Evolutionary conservation across 83 land plant species (phyloP).

Genomic region (Isoetes engelmannii): DNA sequence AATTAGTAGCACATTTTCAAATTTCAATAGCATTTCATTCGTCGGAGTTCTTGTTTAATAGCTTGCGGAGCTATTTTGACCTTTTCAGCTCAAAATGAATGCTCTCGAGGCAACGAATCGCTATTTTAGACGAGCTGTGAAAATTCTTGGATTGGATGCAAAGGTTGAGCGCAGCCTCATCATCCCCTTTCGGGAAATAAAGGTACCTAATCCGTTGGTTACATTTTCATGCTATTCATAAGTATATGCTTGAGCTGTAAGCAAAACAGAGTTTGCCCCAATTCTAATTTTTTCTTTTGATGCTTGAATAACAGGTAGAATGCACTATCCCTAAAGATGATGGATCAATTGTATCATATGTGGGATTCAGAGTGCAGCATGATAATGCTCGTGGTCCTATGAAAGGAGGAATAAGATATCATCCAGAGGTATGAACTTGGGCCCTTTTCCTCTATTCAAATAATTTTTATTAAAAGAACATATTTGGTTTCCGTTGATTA

Average conservation of each 20-base stretch:
- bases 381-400: slow-evolving; percentile 68
- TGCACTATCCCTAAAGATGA: slow-evolving; percentile 69
- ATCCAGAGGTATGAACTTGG: slow-evolving; percentile 43
- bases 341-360: slow-evolving; percentile 48
- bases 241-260: too few relatives aligned
- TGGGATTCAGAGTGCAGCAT: slow-evolving; percentile 66
- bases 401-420: slow-evolving; percentile 69
- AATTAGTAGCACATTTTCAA: too few relatives aligned
- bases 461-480: neutral
- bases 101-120: slow-evolving; percentile 7
- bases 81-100: neutral
- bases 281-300: too few relatives aligned
- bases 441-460: neutral
- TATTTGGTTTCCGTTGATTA: neutral
- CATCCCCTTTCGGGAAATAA: slow-evolving; percentile 10
- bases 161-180: slow-evolving; percentile 8
- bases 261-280: too few relatives aligned
- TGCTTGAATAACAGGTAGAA: slow-evolving; percentile 39
- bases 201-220: neutral
- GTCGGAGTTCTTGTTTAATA: too few relatives aligned
- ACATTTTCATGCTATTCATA: too few relatives aligned
- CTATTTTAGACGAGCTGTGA: slow-evolving; percentile 11
- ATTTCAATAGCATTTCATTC: too few relatives aligned
- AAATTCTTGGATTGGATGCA: slow-evolving; percentile 9
- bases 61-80: too few relatives aligned